phyloP scores from a whole-genome alignment of 2,329 filamentous ascomycete genomes.

The Emydomyces testavorans region DNA sequence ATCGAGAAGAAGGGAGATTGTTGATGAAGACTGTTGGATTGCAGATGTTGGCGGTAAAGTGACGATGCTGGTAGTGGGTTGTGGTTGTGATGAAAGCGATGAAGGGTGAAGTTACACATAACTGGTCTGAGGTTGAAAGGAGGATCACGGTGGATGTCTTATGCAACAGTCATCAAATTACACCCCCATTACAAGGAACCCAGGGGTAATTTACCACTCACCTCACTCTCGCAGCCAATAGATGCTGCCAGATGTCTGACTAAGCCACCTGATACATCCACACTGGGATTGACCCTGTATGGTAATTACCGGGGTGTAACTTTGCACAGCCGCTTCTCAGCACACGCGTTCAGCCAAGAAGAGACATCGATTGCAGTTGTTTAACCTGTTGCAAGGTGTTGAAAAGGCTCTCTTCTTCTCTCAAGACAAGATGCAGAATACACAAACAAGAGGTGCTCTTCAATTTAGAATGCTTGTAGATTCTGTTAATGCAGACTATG shows the following conservation, averaged over 20 bases:
- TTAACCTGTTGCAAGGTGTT: no score
- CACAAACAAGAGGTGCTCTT: no score
- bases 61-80: neutral
- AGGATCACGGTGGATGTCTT: neutral
- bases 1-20: neutral
- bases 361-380: no score
- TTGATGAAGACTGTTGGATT: neutral
- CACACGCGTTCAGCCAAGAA: slow-evolving; percentile 4
- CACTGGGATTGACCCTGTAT: no score
- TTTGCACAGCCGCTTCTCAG: slow-evolving; percentile 2
- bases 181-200: neutral
- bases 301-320: neutral
- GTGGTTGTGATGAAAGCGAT: no score
- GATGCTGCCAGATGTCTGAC: neutral
- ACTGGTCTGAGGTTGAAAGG: no score
- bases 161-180: no score
- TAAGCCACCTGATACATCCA: neutral
- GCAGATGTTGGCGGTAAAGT: neutral
- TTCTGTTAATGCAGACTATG: no score
- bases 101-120: no score
- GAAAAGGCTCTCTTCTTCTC: no score
- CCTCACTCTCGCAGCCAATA: neutral
- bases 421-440: no score
- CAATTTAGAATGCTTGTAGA: no score
- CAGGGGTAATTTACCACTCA: slow-evolving; percentile 2